phyloP scores from a whole-genome alignment of 768 basidiomycete species.

The Nidularia pulvinata region DNA sequence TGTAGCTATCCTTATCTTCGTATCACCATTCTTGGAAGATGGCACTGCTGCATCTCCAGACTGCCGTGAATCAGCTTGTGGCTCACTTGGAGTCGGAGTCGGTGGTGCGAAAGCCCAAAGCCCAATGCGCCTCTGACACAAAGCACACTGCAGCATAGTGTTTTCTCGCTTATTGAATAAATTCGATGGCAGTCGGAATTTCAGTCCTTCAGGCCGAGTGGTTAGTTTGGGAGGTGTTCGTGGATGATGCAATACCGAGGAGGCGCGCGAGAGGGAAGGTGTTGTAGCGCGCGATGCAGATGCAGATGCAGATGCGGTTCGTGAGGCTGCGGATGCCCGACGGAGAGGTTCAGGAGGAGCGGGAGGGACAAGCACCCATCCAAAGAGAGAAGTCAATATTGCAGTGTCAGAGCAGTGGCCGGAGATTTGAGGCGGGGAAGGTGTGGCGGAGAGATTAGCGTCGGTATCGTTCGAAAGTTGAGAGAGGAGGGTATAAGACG shows the following conservation, averaged over 20 bases:
- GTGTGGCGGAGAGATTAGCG: not conserved
- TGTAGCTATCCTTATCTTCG: slow-evolving; percentile 14
- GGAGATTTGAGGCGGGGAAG: not conserved
- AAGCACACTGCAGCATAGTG: slow-evolving; percentile 57
- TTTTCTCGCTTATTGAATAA: slow-evolving; percentile 37
- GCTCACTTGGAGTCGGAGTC: slow-evolving; percentile 1
- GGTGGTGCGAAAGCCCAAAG: slow-evolving; percentile 69
- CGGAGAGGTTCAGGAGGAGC: slow-evolving; percentile 23
- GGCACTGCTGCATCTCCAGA: slow-evolving; percentile 12
- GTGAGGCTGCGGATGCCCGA: slow-evolving; percentile 22
- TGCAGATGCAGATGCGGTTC: slow-evolving; percentile 27
- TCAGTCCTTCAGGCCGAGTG: slow-evolving; percentile 6
- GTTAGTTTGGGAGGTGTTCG: slow-evolving; percentile 8
- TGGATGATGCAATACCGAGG: slow-evolving; percentile 22
- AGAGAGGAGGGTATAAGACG: slow-evolving; percentile 20
- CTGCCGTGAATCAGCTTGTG: slow-evolving; percentile 2
- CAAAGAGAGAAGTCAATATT: slow-evolving; percentile 45
- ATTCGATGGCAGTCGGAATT: slow-evolving; percentile 23
- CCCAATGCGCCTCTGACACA: slow-evolving; percentile 81
- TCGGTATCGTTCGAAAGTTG: not conserved
- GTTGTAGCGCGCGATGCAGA: slow-evolving; percentile 22
- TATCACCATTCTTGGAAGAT: slow-evolving; percentile 11
- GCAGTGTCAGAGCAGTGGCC: slow-evolving; percentile 35
- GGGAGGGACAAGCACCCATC: slow-evolving; percentile 44
- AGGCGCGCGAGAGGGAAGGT: slow-evolving; percentile 30